These are phyloP conservation scores for Parsonsia alboflavescens DNA, from an alignment of 257 asterid genomes.

Conservation along the genomic window DNA sequence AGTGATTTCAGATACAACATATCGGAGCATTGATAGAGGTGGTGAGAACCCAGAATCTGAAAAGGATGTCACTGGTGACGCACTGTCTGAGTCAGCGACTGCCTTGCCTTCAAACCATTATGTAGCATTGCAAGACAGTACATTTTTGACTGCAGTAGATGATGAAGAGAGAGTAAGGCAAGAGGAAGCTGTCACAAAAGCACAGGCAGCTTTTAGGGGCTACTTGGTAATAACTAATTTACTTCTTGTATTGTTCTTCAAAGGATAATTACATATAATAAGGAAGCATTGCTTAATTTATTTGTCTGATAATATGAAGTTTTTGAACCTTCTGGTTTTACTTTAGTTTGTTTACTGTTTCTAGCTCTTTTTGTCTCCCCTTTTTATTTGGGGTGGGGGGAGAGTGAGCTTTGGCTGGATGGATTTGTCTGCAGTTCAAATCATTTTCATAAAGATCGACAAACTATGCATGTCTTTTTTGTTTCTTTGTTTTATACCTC, in stretches of 20 bases:
- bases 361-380: not conserved
- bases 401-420: not conserved
- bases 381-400: not conserved
- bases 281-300: not conserved
- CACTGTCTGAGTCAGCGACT: conserved; percentile 33
- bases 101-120: conserved; percentile 36
- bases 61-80: conserved; percentile 28
- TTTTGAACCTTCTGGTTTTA: too few species aligned
- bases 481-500: not conserved
- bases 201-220: conserved; percentile 80
- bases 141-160: conserved; percentile 22
- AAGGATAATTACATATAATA: not conserved
- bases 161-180: conserved; percentile 45
- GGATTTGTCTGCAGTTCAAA: not conserved
- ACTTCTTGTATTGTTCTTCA: not conserved
- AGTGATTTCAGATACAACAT: conserved; percentile 34
- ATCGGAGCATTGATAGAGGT: conserved; percentile 35
- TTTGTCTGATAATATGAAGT: not conserved
- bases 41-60: conserved; percentile 39
- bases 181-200: conserved; percentile 68
- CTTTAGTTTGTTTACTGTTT: not conserved
- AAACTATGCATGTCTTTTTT: not conserved
- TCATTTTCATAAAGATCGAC: not conserved
- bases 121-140: conserved; percentile 29
- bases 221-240: conserved; percentile 54